Base-by-base conservation (phyloP, 2,329 filamentous ascomycete genomes). In the Fusarium annulatum region DNA sequence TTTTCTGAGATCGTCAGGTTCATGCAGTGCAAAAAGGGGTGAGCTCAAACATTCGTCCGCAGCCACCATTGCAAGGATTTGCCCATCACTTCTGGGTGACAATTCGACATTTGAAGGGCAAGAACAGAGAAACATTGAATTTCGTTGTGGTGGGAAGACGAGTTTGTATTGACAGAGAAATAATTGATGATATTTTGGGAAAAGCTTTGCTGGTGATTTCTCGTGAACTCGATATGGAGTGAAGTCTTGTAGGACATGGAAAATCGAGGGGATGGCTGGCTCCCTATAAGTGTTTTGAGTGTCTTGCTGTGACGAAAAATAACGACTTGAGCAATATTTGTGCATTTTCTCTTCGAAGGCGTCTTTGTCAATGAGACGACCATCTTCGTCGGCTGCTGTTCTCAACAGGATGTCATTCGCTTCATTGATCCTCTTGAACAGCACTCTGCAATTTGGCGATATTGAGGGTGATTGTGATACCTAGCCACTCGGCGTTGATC, bases 71-170 rank as follows among this genome's bases (percentile, higher is more conserved):
- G 11, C 11, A 19, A 45, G 43, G 43, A 26, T 26, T 19, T 45
- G 10, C 11, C 23, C 43, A 3, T 19, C 4, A 6, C 7, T 5
- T 26, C 18, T 45, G 3, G 23, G 42, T 3, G 23, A 19, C 42
- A 19, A 23, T 26, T 16, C 23, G 7, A 26, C 7, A 8, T 45
- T 19, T 19, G n/a, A 45, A 43, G n/a, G n/a, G 12, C n/a, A 19
- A 4, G 10, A 26, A 19, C 19, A 45, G n/a, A 26, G 16, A 18
- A 45, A 19, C 11, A 26, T 8, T 8, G 18, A 14, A 45, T 5
- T 45, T 3, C 0, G 2, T 26, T 26, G 18, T 19, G 39, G 1
- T 10, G 11, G 0, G 16, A 14, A 26, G 18, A 6, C 4, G 5
- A 26, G 3, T 26, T 26, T 23, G 23, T 26, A 45, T 19, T 33